These are phyloP conservation scores for Pseudogymnoascus sp. DNA, from an alignment of 2,329 filamentous ascomycete genomes.

Conservation along the genomic window DNA sequence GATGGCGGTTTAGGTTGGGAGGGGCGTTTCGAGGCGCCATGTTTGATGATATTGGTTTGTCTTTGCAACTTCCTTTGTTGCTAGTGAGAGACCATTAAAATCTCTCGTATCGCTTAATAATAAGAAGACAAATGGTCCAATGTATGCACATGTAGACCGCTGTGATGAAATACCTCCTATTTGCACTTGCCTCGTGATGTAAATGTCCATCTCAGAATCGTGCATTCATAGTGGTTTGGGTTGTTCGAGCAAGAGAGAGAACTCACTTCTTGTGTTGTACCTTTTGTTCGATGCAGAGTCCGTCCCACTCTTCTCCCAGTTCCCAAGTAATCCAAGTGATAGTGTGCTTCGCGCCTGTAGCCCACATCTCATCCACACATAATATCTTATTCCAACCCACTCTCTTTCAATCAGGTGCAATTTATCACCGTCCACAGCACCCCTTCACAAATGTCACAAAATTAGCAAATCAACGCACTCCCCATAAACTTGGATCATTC, in stretches of 20 bases:
- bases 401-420: neutral
- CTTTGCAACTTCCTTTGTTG: neutral
- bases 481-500: neutral
- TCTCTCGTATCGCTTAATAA: neutral
- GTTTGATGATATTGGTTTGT: neutral
- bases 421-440: neutral
- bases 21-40: neutral
- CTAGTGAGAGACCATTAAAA: neutral
- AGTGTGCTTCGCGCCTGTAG: neutral
- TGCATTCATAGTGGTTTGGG: too few species aligned
- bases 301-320: neutral
- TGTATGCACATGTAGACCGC: neutral
- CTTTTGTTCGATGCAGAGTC: neutral
- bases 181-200: neutral
- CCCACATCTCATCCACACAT: neutral
- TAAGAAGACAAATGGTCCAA: neutral
- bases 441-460: neutral
- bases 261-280: neutral
- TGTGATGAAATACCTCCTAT: neutral
- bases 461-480: neutral
- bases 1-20: neutral
- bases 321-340: neutral
- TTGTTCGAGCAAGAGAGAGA: neutral
- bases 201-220: constrained; percentile 1
- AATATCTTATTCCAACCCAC: neutral